Conservation (phyloP, 2,329 filamentous ascomycete genomes). For the Microdochium paspali region DNA sequence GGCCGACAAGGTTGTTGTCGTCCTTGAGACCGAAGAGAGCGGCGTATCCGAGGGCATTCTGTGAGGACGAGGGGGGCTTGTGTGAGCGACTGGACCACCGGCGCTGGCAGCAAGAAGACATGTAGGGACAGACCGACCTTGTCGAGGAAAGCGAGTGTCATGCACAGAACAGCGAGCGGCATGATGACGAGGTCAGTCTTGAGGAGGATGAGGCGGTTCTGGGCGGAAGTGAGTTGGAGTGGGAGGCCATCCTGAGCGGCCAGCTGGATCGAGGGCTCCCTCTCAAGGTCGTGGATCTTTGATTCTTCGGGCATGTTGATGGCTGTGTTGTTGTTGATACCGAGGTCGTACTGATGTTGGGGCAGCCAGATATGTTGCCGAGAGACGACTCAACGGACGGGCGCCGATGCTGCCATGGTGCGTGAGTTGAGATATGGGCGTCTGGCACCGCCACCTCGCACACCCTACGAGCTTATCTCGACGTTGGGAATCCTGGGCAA, state of each 20-base stretch:
- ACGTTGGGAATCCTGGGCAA: background rate
- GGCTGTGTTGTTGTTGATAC: background rate
- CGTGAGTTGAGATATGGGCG: too few relatives aligned
- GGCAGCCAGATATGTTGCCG: too few relatives aligned
- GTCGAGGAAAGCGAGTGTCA: conserved; percentile 54
- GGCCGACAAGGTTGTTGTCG: conserved; percentile 44
- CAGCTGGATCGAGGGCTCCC: background rate
- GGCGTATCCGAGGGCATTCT: conserved; percentile 45
- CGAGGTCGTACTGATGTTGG: too few relatives aligned
- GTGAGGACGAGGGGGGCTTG: too few relatives aligned
- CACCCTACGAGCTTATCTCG: background rate
- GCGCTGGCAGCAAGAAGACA: background rate
- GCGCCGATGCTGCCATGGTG: too few relatives aligned
- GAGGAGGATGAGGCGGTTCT: background rate
- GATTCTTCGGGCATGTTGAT: background rate
- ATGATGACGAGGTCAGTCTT: conserved; percentile 29
- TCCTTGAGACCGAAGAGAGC: conserved; percentile 54
- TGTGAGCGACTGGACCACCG: too few relatives aligned
- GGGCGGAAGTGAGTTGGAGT: background rate
- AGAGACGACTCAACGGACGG: too few relatives aligned
- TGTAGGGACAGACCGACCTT: conserved; percentile 24
- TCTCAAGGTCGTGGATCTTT: background rate
- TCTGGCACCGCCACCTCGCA: too few relatives aligned
- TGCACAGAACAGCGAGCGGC: conserved; percentile 43
- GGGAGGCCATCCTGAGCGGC: background rate